Evolutionary conservation across 2,329 filamentous ascomycete genomes (phyloP), one percentile per base, ranked within the genome.

Genomic region (Talaromyces pinophilus): DNA sequence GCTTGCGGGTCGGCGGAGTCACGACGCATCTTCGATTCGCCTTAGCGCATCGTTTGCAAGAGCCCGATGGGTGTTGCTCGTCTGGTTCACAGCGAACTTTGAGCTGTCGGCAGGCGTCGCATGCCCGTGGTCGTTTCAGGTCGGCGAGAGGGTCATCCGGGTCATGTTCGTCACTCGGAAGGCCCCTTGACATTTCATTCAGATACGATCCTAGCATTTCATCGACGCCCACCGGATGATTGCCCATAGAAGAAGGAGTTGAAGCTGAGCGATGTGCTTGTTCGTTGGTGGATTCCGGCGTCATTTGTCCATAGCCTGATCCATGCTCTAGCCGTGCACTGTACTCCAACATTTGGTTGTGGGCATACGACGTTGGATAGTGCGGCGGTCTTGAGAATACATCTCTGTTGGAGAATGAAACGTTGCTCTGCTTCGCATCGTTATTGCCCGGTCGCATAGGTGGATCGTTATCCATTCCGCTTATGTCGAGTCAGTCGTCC

Each of bases 51-150:
- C 93, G 86, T 76, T 86, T 88, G 76, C 90, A 92, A 3, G 89
- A 84, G 4, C 87, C 87, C 28, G 89, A 86, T 3, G 83, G 82
- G 46, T 88, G 85, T 19, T 78, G 78, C 2, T 84, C 83, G 70
- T 93, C 90, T 28, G 90, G 89, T 74, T 96, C 92, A 80, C 93
- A 97, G 70, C 92, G 90, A 67, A 96, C 93, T 77, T 93, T 93
- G 62, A 93, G 82, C 28, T 88, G 87, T 55, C 90, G 87, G 74
- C 90, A 93, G 2, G 89, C 87, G 75, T 93, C 90, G 77, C 90
- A 93, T 40, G 90, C 90, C 33, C 90, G 85, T 3, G 87, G 84
- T 65, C 90, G 86, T 76, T 90, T 92, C 40, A 86, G 80, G 50
- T 90, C 88, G 38, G 71, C 68, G 7, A 74, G 70, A 10, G 70